Percentiles rank a stretch among this genome's conserved stretches.
Conservation (phyloP, 306 rosid genomes). For the Medicago ruthenica region DNA sequence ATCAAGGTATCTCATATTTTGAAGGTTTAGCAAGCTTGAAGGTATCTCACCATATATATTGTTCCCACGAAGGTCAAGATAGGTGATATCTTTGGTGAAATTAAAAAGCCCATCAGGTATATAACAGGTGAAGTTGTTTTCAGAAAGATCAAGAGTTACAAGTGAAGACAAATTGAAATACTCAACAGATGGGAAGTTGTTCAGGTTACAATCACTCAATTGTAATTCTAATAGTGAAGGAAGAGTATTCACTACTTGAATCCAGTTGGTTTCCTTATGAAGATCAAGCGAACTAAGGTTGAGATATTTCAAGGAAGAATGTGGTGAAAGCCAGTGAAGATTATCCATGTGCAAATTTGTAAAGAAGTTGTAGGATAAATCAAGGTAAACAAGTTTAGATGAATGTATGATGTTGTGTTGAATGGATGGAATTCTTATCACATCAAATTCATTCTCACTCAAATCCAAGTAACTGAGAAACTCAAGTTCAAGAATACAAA, state of each 20-base stretch:
- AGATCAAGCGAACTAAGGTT: not conserved
- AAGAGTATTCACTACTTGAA: not conserved
- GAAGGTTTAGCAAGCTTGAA: not conserved
- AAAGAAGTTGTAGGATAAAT: too few species aligned
- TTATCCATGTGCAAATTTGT: too few species aligned
- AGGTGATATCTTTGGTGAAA: not conserved
- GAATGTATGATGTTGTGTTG: too few species aligned
- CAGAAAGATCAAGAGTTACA: not conserved
- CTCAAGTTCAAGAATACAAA: too few species aligned
- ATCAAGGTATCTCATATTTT: not conserved
- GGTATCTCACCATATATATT: slow-evolving; percentile 14
- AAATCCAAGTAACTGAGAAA: too few species aligned
- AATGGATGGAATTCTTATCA: too few species aligned
- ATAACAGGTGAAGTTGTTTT: not conserved
- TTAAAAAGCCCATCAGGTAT: not conserved
- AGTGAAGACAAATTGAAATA: slow-evolving; percentile 17
- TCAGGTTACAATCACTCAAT: not conserved
- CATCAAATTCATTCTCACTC: too few species aligned
- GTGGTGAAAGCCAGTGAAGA: too few species aligned
- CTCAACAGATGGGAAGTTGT: not conserved
- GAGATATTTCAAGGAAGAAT: not conserved
- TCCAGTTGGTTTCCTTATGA: slow-evolving; percentile 17
- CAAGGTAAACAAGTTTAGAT: not conserved
- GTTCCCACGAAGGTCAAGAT: fast-evolving
- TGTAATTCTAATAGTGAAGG: slow-evolving; percentile 6